These are phyloP conservation scores for Globisporangium uncinulatum DNA, from an alignment of 352 stramenopile species.

Conservation along the genomic window DNA sequence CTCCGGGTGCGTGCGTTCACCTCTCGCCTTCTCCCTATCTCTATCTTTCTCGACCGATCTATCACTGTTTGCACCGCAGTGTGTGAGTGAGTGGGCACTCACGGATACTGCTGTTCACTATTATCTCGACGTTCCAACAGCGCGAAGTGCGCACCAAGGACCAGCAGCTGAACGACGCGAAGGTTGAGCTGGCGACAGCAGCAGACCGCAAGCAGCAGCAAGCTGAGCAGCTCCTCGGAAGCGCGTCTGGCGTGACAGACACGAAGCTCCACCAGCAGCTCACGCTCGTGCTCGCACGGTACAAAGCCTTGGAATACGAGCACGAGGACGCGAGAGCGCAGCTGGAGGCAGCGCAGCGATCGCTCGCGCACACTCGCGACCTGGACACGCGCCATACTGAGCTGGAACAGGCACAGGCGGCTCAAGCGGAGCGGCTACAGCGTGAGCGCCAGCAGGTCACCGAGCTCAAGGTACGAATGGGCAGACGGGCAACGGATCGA, in stretches of 20 bases:
- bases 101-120: background rate
- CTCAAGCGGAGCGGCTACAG: constrained; percentile 62
- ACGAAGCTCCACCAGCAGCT: constrained; percentile 33
- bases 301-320: constrained; percentile 52
- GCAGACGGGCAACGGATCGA: no score
- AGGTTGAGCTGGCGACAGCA: constrained; percentile 20
- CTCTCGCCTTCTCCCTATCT: no score
- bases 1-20: constrained; percentile 29
- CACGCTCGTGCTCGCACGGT: constrained; percentile 49
- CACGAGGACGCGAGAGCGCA: constrained; percentile 29
- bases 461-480: constrained; percentile 34
- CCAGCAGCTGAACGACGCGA: constrained; percentile 30
- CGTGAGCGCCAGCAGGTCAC: constrained; percentile 50
- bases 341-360: constrained; percentile 25
- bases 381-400: constrained; percentile 45
- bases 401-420: constrained; percentile 67
- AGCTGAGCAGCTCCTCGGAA: constrained; percentile 22
- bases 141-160: constrained; percentile 45
- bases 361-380: constrained; percentile 22
- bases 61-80: background rate
- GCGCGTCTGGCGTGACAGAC: constrained; percentile 8
- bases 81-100: background rate
- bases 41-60: background rate
- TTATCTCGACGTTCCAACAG: constrained; percentile 15
- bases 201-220: constrained; percentile 38